phyloP scores from a whole-genome alignment of 2,329 filamentous ascomycete genomes.

The Rhexocercosporidium sp. region DNA sequence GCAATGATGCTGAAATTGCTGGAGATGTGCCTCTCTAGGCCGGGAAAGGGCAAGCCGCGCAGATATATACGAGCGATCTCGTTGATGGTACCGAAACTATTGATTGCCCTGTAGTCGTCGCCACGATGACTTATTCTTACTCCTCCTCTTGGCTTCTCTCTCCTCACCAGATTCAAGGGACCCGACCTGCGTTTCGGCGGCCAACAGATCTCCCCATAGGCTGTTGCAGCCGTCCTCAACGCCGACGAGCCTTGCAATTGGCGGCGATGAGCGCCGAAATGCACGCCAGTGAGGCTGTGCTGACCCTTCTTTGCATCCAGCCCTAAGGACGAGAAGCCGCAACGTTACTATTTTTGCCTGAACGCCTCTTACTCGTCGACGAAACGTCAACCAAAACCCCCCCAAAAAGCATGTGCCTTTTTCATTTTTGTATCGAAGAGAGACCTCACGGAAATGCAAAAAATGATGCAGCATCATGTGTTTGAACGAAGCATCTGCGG shows the following conservation, averaged over 20 bases:
- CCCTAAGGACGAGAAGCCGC: constrained; percentile 4
- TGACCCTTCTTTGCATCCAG: neutral
- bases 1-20: constrained; percentile 1
- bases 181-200: neutral
- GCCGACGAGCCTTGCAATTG: constrained; percentile 9
- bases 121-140: neutral
- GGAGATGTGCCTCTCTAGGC: neutral
- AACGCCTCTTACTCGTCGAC: neutral
- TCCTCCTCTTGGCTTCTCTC: neutral
- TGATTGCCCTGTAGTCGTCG: neutral
- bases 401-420: neutral
- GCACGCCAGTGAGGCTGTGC: constrained; percentile 19
- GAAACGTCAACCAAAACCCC: neutral
- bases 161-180: neutral
- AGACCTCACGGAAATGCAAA: constrained; percentile 1
- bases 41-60: neutral
- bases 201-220: constrained; percentile 9
- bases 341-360: constrained; percentile 17
- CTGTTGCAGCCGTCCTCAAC: neutral
- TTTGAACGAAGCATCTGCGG: neutral
- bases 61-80: constrained; percentile 7
- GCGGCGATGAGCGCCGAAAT: constrained; percentile 7
- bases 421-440: constrained; percentile 3
- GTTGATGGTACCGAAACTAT: neutral
- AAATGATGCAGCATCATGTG: neutral